Evolutionary conservation across 257 asterid genomes (phyloP).

Genomic region (Ballota nigra): DNA sequence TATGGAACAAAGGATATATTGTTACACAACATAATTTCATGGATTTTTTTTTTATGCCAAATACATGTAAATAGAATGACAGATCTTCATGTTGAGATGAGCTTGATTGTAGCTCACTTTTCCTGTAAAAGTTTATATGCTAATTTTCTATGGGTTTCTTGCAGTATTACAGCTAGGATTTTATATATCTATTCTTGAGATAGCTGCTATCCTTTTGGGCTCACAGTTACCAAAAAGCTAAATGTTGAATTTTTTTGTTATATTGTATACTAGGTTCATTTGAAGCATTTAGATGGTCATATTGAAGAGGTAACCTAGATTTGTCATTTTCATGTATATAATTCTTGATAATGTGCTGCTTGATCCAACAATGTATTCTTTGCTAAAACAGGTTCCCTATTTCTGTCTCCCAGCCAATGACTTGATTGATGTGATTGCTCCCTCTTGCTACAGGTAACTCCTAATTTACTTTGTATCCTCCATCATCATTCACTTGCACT

Average conservation of each 20-base stretch:
- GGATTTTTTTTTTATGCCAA: neutral
- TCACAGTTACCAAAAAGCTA: neutral
- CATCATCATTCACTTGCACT: conserved; percentile 16
- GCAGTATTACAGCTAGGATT: neutral
- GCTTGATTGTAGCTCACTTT: conserved; percentile 9
- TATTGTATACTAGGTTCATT: conserved; percentile 65
- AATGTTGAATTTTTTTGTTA: conserved; percentile 20
- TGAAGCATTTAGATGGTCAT: conserved; percentile 98
- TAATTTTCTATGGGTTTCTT: neutral
- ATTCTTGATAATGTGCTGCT: conserved; percentile 29
- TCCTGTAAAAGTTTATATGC: neutral
- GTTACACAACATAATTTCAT: neutral
- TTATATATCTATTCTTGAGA: conserved; percentile 14
- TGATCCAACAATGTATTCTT: conserved; percentile 37
- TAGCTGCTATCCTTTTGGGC: neutral
- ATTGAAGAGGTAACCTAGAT: conserved; percentile 76
- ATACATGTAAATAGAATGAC: neutral
- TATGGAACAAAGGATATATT: no score
- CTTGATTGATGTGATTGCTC: conserved; percentile 92
- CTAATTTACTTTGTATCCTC: conserved; percentile 14
- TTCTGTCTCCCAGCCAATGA: conserved; percentile 99
- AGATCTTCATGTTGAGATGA: neutral
- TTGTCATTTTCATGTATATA: conserved; percentile 18
- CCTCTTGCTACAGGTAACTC: conserved; percentile 95
- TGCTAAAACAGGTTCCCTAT: conserved; percentile 94